Evolutionary conservation across 768 basidiomycete species (phyloP).

Genomic region (Russula emetica): DNA sequence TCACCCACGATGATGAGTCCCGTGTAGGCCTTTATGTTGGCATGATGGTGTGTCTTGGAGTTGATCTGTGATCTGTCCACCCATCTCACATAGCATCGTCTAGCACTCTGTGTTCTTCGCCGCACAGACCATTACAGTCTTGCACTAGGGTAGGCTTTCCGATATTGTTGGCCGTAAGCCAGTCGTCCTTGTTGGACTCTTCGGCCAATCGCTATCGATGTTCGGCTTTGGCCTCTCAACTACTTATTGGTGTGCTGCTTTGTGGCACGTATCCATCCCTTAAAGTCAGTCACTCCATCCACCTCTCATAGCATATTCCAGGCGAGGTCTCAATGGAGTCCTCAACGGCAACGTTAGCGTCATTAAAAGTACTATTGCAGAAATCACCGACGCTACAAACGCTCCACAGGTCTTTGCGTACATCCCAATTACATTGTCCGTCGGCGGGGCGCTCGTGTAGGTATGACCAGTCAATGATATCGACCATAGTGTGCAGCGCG

Average conservation of each 20-base stretch:
- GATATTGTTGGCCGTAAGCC: slow-evolving; percentile 74
- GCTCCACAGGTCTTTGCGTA: slow-evolving; percentile 64
- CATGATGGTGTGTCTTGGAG: slow-evolving; percentile 47
- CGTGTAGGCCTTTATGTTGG: slow-evolving; percentile 76
- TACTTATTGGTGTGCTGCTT: slow-evolving; percentile 60
- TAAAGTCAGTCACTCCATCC: background rate
- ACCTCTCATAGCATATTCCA: slow-evolving; percentile 29
- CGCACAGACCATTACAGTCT: slow-evolving; percentile 67
- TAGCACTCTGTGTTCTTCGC: slow-evolving; percentile 78
- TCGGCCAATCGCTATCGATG: slow-evolving; percentile 65
- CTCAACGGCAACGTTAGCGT: slow-evolving; percentile 68
- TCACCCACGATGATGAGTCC: slow-evolving; percentile 68
- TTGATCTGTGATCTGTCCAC: background rate
- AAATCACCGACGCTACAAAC: slow-evolving; percentile 69
- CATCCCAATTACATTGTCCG: slow-evolving; percentile 52
- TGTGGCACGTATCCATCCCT: slow-evolving; percentile 35
- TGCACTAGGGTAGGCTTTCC: slow-evolving; percentile 72
- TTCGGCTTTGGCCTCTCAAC: slow-evolving; percentile 69
- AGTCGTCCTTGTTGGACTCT: slow-evolving; percentile 60
- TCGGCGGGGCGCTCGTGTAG: slow-evolving; percentile 45
- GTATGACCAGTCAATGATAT: slow-evolving; percentile 24
- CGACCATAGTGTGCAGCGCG: slow-evolving; percentile 42
- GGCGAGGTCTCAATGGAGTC: slow-evolving; percentile 66
- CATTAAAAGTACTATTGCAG: slow-evolving; percentile 69
- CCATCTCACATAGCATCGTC: slow-evolving; percentile 15